Conservation (phyloP, 2,329 filamentous ascomycete genomes). For the Ascochyta pisi region DNA sequence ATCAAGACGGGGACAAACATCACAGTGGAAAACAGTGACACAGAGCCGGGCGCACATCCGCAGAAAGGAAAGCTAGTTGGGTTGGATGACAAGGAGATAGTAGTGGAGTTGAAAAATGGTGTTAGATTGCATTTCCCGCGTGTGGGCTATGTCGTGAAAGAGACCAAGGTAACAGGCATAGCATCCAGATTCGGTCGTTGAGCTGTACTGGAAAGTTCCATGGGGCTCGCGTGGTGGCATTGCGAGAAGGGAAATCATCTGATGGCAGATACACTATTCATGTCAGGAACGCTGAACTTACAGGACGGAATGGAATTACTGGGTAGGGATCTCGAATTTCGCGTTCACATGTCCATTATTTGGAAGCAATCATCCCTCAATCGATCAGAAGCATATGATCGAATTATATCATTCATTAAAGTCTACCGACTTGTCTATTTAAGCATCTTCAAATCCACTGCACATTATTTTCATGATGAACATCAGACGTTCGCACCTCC, state of each 20-base stretch:
- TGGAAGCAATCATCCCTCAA: too few species aligned
- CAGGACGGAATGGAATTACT: too few species aligned
- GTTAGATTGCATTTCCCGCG: conserved; percentile 12
- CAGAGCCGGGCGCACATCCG: conserved; percentile 8
- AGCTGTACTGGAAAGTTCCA: background rate
- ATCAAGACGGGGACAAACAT: background rate
- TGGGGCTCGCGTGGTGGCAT: too few species aligned
- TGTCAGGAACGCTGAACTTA: too few species aligned
- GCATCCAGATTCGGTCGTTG: background rate
- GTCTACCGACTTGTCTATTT: background rate
- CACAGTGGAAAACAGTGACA: conserved; percentile 8
- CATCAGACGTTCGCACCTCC: background rate
- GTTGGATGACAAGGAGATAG: background rate
- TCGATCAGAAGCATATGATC: background rate
- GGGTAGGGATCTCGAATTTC: too few species aligned
- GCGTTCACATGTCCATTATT: too few species aligned
- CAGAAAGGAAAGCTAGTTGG: conserved; percentile 14
- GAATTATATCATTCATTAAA: background rate
- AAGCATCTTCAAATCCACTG: background rate
- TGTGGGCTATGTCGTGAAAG: conserved; percentile 10
- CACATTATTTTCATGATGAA: background rate
- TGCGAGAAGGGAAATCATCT: too few species aligned
- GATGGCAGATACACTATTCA: too few species aligned
- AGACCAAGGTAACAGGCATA: background rate
- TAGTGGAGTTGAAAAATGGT: conserved; percentile 11